A percentile compares a stretch with the other conserved stretches of the same genome.
Evolutionary conservation across 805 yeast species (phyloP).

Genomic region (Kodamaea kaohsiungensis): DNA sequence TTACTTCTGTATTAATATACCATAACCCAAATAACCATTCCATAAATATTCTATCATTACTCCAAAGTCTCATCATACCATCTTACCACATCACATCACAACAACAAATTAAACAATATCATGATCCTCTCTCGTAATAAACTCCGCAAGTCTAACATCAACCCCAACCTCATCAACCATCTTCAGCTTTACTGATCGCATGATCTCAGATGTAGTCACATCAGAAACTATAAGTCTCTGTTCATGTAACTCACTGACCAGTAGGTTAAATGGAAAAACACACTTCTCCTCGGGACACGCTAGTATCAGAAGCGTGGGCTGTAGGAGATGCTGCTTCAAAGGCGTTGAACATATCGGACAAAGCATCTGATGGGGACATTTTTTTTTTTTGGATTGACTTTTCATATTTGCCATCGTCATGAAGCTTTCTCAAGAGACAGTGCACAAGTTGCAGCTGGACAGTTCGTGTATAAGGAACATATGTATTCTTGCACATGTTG

Average conservation of each 20-base stretch:
- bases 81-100: not conserved
- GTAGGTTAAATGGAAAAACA: constrained; percentile 35
- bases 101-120: constrained; percentile 4
- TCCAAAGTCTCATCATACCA: too few relatives aligned
- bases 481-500: constrained; percentile 96
- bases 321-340: constrained; percentile 27
- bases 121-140: constrained; percentile 23
- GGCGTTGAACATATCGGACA: constrained; percentile 32
- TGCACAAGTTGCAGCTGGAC: constrained; percentile 66
- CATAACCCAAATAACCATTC: too few relatives aligned
- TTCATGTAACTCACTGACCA: constrained; percentile 28
- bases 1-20: too few relatives aligned
- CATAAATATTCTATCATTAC: too few relatives aligned
- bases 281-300: constrained; percentile 31
- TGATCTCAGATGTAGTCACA: constrained; percentile 24
- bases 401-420: constrained; percentile 22
- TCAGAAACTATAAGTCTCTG: constrained; percentile 20
- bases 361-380: constrained; percentile 16
- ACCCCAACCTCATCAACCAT: constrained; percentile 25
- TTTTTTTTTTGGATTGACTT: not conserved
- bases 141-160: constrained; percentile 26
- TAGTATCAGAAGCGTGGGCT: constrained; percentile 25
- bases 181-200: constrained; percentile 26
- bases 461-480: constrained; percentile 79
- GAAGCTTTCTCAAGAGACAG: constrained; percentile 64